Base-by-base conservation (phyloP, 192 early-diverging fungal species). In the Bifiguratus adelaidae region DNA sequence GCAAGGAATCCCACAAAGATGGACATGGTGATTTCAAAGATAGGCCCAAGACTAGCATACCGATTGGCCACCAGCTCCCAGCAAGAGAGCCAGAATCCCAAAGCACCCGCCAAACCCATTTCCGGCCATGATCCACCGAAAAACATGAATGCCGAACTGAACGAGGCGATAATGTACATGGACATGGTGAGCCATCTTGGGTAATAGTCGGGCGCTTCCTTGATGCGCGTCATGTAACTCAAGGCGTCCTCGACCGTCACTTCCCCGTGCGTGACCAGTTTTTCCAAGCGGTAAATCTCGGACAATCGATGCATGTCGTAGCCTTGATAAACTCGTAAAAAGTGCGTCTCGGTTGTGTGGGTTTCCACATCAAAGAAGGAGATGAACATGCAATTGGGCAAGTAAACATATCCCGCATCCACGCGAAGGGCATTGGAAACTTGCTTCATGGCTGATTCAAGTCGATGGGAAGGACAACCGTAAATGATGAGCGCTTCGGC, bases 311-410 rank as follows among this genome's bases (percentile, higher is more conserved):
- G 65, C 82, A 87, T 84, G 38, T 87, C 80, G 56, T 78, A 73
- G 13, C 73, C 70, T 0, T 74, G 61, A 7, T 67, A 36, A 7
- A 65, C 57, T 11, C 78, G 70, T 44, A 87, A 70, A 22, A 87
- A 66, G 47, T 84, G 83, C 0, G 85, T 87, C 46, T 87, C 84
- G 11, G 81, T 80, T 0, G 82, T 76, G 23, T 84, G 75, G 2
- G 81, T 87, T 30, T 76, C 74, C 7, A 68, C 68, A 56, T 87
- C 81, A 46, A 78, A 68, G 54, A 87, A 87, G 15, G 74, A 72
- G 19, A 84, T 65, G 18, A 87, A 70, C 68, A 87, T 81, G 36
- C 84, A 67, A 25, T 80, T 79, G 19, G 85, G 85, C 25, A 84
- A 52, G 49, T 74, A 79, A 8, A 82, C 71, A 43, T 80, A 82